phyloP scores from a whole-genome alignment of 768 basidiomycete genomes.

The Coprinopsis cinerea region DNA sequence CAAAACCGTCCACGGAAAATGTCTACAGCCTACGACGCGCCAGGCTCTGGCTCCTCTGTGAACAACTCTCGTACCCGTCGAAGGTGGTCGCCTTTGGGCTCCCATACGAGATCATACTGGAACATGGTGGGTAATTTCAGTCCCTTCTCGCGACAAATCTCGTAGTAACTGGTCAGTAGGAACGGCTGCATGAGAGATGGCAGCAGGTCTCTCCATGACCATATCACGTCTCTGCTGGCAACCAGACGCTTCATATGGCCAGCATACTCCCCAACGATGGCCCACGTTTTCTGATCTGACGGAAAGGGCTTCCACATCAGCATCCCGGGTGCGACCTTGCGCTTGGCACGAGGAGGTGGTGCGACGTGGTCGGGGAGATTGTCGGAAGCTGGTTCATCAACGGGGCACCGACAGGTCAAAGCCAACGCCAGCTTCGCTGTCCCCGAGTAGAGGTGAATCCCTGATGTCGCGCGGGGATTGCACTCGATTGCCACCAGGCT shows the following conservation, averaged over 20 bases:
- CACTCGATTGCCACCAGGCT: conserved; percentile 16
- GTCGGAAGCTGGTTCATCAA: not conserved
- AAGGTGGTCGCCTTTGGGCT: conserved; percentile 15
- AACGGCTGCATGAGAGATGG: conserved; percentile 20
- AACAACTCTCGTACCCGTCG: conserved; percentile 10
- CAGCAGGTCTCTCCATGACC: conserved; percentile 14
- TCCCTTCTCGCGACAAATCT: conserved; percentile 16
- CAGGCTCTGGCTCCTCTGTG: conserved; percentile 5
- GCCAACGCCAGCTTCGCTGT: conserved; percentile 13
- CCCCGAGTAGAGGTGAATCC: conserved; percentile 16
- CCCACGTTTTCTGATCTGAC: conserved; percentile 1
- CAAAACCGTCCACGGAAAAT: too few relatives aligned
- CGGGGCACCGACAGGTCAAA: conserved; percentile 12
- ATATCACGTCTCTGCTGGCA: conserved; percentile 15
- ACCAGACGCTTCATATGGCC: conserved; percentile 16
- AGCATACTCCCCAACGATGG: conserved; percentile 14
- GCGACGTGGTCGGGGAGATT: conserved; percentile 1
- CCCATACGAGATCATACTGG: conserved; percentile 18
- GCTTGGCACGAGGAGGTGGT: conserved; percentile 8
- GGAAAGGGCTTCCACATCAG: conserved; percentile 15
- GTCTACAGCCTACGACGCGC: too few relatives aligned
- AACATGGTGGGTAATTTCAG: conserved; percentile 18
- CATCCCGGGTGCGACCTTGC: conserved; percentile 17
- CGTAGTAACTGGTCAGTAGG: conserved; percentile 18
- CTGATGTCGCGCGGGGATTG: conserved; percentile 16